A percentile compares a stretch with the other conserved stretches of the same genome.
Conservation (phyloP, 108 stramenopile genomes). For the Bacterosira constricta region DNA sequence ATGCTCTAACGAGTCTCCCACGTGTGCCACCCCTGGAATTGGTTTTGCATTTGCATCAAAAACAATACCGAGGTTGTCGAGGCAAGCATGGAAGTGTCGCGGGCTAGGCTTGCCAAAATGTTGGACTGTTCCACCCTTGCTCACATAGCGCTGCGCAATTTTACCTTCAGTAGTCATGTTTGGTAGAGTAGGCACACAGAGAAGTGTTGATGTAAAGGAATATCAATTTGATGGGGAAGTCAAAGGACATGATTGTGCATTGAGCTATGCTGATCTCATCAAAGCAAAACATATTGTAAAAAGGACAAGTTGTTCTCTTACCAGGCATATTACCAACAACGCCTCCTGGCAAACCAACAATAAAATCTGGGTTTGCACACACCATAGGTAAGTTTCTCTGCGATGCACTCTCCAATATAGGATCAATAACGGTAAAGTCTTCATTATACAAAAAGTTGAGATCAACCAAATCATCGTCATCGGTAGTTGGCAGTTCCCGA, state of each 20-base stretch:
- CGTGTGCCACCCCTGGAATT: slow-evolving; percentile 58
- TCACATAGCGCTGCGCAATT: slow-evolving; percentile 67
- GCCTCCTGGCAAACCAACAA: slow-evolving; percentile 58
- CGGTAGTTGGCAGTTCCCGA: slow-evolving; percentile 23
- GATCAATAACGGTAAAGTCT: slow-evolving; percentile 49
- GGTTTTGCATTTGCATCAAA: neutral
- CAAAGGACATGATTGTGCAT: too few species aligned
- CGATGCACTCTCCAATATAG: slow-evolving; percentile 49
- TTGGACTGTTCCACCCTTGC: slow-evolving; percentile 52
- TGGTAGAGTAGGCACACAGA: too few species aligned
- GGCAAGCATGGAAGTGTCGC: slow-evolving; percentile 68
- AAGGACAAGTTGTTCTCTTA: neutral
- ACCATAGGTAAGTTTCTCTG: slow-evolving; percentile 65
- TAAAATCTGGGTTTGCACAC: slow-evolving; percentile 84
- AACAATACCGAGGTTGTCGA: slow-evolving; percentile 45
- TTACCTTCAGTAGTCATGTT: slow-evolving; percentile 23
- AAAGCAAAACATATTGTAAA: neutral
- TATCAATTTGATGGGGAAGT: too few species aligned
- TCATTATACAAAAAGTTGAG: slow-evolving; percentile 30
- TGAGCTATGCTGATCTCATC: too few species aligned
- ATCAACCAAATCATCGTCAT: slow-evolving; percentile 19
- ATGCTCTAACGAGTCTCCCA: slow-evolving; percentile 91
- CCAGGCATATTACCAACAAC: slow-evolving; percentile 73
- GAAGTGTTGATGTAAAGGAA: too few species aligned
- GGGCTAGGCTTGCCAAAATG: slow-evolving; percentile 80